Conservation (phyloP, 169 alveolate genomes). For the Eimeria necatrix region DNA sequence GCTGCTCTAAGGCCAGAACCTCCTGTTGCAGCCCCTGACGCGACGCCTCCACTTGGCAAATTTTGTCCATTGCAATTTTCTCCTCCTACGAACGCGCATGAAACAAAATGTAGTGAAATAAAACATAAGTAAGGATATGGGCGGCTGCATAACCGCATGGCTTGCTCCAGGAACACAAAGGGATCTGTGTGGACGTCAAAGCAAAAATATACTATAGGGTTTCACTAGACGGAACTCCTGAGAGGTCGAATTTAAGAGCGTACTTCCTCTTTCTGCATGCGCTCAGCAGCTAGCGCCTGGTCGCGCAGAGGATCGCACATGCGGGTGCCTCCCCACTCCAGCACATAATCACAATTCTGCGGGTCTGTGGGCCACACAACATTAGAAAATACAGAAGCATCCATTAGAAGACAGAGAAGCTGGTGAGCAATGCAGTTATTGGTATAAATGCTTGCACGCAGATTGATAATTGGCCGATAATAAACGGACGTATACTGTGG, state of each 20-base stretch:
- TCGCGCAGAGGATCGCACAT: conserved; percentile 85
- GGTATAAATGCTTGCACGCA: too few relatives aligned
- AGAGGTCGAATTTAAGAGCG: neutral
- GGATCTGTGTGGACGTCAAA: too few relatives aligned
- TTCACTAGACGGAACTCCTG: too few relatives aligned
- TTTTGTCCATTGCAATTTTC: conserved; percentile 81
- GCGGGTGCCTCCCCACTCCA: conserved; percentile 95
- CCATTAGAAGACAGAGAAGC: too few relatives aligned
- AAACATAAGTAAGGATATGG: neutral
- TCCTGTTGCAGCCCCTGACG: conserved; percentile 80
- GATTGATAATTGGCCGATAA: too few relatives aligned
- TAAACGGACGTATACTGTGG: too few relatives aligned
- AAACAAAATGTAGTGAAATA: neutral
- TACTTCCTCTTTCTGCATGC: conserved; percentile 73
- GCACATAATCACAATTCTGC: conserved; percentile 92
- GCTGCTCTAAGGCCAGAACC: conserved; percentile 78
- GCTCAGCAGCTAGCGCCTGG: conserved; percentile 71
- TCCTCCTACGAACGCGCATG: conserved; percentile 41
- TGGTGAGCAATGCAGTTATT: too few relatives aligned
- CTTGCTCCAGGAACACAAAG: neutral
- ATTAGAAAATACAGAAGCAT: neutral
- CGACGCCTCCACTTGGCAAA: conserved; percentile 81
- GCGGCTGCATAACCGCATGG: neutral
- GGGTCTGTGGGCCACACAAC: conserved; percentile 84
- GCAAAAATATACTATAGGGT: too few relatives aligned